Percentiles rank a stretch among this genome's conserved stretches.
phyloP scores from a whole-genome alignment of 441 rosid genomes.

The Pelargonium fulgidum region DNA sequence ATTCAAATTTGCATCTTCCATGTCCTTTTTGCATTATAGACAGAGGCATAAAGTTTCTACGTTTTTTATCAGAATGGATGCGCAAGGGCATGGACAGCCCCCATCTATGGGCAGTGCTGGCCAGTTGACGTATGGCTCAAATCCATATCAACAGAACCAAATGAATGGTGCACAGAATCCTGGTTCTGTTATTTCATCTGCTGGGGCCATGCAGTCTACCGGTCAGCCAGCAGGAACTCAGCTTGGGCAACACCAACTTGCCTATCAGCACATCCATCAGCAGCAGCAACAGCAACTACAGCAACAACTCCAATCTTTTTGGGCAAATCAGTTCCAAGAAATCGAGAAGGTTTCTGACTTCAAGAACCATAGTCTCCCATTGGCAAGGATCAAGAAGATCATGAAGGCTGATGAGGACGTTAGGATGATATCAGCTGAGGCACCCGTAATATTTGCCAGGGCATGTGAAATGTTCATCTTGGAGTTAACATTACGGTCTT shows the following conservation, averaged over 20 bases:
- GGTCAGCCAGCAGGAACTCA: constrained; percentile 51
- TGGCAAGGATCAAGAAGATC: constrained; percentile 85
- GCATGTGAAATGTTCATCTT: constrained; percentile 90
- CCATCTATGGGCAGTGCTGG: constrained; percentile 36
- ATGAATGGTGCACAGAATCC: constrained; percentile 40
- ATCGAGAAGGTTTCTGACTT: constrained; percentile 69
- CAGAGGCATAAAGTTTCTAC: too few relatives aligned
- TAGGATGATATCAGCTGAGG: constrained; percentile 88
- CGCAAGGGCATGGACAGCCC: constrained; percentile 71
- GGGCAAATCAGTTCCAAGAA: constrained; percentile 67
- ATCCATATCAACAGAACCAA: constrained; percentile 56
- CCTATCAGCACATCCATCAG: constrained; percentile 70
- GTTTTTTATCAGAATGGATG: constrained; percentile 50
- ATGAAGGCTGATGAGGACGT: constrained; percentile 92
- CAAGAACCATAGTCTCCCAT: constrained; percentile 79
- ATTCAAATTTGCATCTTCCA: too few relatives aligned
- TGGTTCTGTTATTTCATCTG: constrained; percentile 30
- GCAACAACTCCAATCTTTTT: constrained; percentile 66
- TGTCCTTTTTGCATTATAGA: too few relatives aligned
- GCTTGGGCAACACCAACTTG: constrained; percentile 61
- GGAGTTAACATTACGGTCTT: constrained; percentile 70
- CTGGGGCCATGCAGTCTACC: constrained; percentile 35
- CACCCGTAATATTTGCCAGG: constrained; percentile 75
- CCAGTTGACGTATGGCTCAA: constrained; percentile 50
- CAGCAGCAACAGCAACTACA: constrained; percentile 80